These are phyloP conservation scores for Fusarium pseudograminearum DNA, from an alignment of 2,329 filamentous ascomycete species.

Conservation along the genomic window DNA sequence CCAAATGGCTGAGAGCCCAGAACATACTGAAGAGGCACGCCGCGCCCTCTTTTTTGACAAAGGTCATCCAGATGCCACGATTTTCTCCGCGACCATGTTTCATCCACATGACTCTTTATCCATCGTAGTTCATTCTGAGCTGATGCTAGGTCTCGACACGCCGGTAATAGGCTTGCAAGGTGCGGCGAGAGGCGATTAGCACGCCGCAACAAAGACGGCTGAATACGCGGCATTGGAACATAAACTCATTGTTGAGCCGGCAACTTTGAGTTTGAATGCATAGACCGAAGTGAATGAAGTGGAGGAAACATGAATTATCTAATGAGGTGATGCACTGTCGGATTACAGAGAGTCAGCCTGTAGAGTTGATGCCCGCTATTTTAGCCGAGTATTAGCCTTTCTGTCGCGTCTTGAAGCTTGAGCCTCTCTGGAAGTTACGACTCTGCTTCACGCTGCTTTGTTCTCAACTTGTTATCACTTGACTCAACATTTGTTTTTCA, in stretches of 20 bases:
- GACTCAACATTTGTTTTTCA: not conserved
- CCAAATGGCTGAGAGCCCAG: slow-evolving; percentile 92
- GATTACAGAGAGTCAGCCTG: not conserved
- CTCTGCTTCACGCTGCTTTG: slow-evolving; percentile 31
- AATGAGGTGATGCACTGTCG: not conserved
- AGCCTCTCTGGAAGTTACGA: slow-evolving; percentile 27
- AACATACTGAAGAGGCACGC: slow-evolving; percentile 89
- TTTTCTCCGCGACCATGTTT: slow-evolving; percentile 30
- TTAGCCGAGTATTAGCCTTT: slow-evolving; percentile 50
- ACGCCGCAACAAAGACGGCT: slow-evolving; percentile 66
- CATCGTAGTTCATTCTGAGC: slow-evolving; percentile 78
- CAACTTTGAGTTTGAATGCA: slow-evolving; percentile 6
- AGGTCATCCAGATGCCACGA: slow-evolving; percentile 54
- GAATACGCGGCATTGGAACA: slow-evolving; percentile 71
- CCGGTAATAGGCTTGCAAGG: slow-evolving; percentile 71
- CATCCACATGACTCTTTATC: slow-evolving; percentile 71
- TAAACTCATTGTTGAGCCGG: slow-evolving; percentile 25
- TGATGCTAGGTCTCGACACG: slow-evolving; percentile 71
- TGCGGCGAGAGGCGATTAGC: slow-evolving; percentile 67
- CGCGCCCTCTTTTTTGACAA: slow-evolving; percentile 65
- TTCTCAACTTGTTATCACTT: slow-evolving; percentile 18
- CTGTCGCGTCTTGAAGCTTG: slow-evolving; percentile 25
- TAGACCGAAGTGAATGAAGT: not conserved
- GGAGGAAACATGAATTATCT: not conserved
- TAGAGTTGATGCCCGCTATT: slow-evolving; percentile 1